Percentiles rank a stretch among this genome's conserved stretches.
These are phyloP conservation scores for Ploettnerulaceae sp. DNA, from an alignment of 2,329 filamentous ascomycete species.

Conservation along the genomic window DNA sequence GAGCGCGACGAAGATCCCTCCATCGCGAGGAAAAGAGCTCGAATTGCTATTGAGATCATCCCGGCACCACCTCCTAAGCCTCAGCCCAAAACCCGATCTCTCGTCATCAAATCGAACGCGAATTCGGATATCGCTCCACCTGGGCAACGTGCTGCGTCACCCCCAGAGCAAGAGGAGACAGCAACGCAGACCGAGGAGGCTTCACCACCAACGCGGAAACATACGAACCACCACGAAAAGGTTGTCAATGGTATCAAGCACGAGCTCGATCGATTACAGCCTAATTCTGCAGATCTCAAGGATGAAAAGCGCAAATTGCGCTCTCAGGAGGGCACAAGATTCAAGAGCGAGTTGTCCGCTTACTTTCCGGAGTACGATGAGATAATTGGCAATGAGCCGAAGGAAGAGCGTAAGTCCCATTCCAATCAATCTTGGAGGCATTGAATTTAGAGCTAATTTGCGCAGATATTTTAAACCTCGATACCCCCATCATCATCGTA, in stretches of 20 bases:
- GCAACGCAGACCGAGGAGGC: slow-evolving; percentile 17
- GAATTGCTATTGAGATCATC: slow-evolving; percentile 51
- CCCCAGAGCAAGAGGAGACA: slow-evolving; percentile 16
- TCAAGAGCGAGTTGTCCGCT: slow-evolving; percentile 84
- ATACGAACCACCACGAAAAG: slow-evolving; percentile 49
- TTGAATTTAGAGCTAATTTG: slow-evolving; percentile 19
- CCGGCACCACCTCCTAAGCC: slow-evolving; percentile 27
- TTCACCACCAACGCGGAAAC: slow-evolving; percentile 24
- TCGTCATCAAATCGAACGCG: slow-evolving; percentile 19
- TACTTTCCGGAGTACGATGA: slow-evolving; percentile 96
- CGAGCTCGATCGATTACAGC: slow-evolving; percentile 54
- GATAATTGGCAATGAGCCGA: slow-evolving; percentile 79
- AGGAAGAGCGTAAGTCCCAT: slow-evolving; percentile 63
- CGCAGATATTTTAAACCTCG: slow-evolving; percentile 65
- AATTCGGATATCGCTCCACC: slow-evolving; percentile 13
- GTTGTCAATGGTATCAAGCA: slow-evolving; percentile 57
- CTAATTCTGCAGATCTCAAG: slow-evolving; percentile 39
- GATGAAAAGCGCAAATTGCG: slow-evolving; percentile 73
- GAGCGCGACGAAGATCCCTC: slow-evolving; percentile 41
- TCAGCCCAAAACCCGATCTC: slow-evolving; percentile 17
- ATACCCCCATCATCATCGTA: slow-evolving; percentile 68
- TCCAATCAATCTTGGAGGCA: neutral
- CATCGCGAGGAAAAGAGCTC: slow-evolving; percentile 44
- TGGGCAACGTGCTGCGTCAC: slow-evolving; percentile 16
- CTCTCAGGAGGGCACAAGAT: slow-evolving; percentile 77